phyloP scores from a whole-genome alignment of 2,329 filamentous ascomycete genomes.

The Chrysoporthe austroafricana region DNA sequence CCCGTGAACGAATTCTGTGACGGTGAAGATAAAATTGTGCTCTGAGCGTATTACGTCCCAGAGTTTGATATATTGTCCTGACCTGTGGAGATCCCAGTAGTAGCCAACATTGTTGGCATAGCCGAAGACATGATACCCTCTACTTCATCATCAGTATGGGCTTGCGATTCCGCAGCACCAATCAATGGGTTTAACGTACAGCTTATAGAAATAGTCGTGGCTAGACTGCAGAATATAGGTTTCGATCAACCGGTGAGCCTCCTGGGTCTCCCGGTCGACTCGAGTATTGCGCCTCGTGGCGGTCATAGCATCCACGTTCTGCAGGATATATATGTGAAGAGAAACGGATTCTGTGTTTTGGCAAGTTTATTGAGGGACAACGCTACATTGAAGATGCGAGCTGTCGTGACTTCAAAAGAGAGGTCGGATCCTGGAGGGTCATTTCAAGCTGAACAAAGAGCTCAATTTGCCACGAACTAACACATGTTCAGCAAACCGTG shows the following conservation, averaged over 20 bases:
- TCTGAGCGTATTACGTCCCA: neutral
- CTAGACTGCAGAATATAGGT: neutral
- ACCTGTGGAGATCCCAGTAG: neutral
- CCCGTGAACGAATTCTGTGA: neutral
- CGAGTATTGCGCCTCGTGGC: neutral
- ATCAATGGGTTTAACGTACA: neutral
- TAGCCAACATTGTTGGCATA: slow-evolving; percentile 1
- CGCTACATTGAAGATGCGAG: neutral
- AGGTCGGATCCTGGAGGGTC: neutral
- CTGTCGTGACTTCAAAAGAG: neutral
- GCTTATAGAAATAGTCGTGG: neutral
- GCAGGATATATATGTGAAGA: neutral
- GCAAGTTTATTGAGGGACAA: neutral
- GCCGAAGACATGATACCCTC: neutral
- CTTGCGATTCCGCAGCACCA: neutral
- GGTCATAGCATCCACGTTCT: neutral
- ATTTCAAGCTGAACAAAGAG: neutral
- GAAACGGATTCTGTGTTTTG: neutral
- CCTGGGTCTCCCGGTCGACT: neutral
- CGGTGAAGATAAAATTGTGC: neutral
- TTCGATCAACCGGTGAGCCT: neutral
- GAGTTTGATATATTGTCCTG: neutral
- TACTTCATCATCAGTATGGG: neutral
- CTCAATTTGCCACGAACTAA: neutral
- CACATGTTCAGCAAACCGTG: neutral